Base-by-base conservation (phyloP, 2,329 filamentous ascomycete genomes). In the Ascochyta rabiei region DNA sequence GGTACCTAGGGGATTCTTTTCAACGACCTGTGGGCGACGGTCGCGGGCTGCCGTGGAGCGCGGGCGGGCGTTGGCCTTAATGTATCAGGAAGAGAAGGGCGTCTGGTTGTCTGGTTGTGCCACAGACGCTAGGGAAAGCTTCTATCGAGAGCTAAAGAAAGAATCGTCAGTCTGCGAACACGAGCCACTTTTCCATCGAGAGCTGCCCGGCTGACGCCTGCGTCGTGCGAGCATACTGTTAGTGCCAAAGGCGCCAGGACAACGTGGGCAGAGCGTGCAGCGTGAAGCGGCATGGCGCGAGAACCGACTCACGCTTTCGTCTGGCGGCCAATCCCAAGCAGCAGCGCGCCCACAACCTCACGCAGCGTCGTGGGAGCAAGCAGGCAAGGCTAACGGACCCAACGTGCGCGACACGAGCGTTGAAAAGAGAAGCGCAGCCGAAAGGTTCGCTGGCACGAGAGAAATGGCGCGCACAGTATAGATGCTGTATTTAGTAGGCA, bases 101-200 rank as follows among this genome's bases (percentile, higher is more conserved):
- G 37, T 49, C 35, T 46, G 46, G 35, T 50, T 45, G 37, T 49
- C 35, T 46, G 46, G 35, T 50, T 45, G 52, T 61, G 56, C 53
- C 50, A 53, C 48, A 55, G 51, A 35, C 60, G 56, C 65, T 66
- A 64, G 63, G 54, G 21, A 58, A 59, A 55, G 52, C 52, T 55
- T 55, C 52, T 57, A 57, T 57, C 56, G 58, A 62, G 57, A 45
- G 61, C 61, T 64, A 61, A 61, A 67, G 50, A 65, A 61, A 59
- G 58, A 61, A 64, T 49, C 48, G 57, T 63, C 59, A 61, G 63
- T 59, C 46, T 51, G 63, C 60, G 24, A 53, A 62, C 52, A 64
- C 61, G 62, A 60, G 57, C 55, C 50, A 50, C 53, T 53, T 57
- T 58, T 48, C 31, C 31, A 39, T 28, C 40, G 15, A n/a, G 30